Conservation (phyloP, 2,329 filamentous ascomycete species). For the Raffaelea albimanens region DNA sequence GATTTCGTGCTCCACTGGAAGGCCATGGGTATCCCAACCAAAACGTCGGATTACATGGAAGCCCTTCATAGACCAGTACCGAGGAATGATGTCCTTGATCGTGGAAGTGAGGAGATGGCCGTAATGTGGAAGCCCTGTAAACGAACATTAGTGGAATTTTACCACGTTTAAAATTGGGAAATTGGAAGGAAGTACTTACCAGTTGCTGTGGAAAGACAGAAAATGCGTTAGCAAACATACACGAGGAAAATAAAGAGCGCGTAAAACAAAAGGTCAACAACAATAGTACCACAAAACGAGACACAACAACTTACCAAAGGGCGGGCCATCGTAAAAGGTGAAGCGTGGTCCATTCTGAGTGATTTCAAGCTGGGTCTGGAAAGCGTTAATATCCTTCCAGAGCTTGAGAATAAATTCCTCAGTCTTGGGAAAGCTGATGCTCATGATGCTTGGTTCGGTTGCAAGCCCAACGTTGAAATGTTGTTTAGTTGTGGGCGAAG, state of each 20-base stretch:
- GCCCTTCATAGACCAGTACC: constrained; percentile 74
- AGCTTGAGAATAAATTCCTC: constrained; percentile 75
- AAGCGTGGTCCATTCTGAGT: constrained; percentile 75
- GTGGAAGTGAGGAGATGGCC: constrained; percentile 79
- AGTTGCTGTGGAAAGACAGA: background rate
- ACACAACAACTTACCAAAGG: constrained; percentile 48
- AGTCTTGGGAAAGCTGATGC: too few relatives aligned
- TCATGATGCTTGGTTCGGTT: too few relatives aligned
- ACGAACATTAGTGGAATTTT: constrained; percentile 1
- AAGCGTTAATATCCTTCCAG: constrained; percentile 90
- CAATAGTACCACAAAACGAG: background rate
- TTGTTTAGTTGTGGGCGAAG: too few relatives aligned
- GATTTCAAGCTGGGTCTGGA: constrained; percentile 65
- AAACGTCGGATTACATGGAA: constrained; percentile 82
- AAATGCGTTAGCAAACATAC: background rate
- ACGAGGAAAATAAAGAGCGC: background rate
- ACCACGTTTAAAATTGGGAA: background rate
- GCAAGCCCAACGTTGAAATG: too few relatives aligned
- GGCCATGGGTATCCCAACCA: constrained; percentile 75
- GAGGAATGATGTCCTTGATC: constrained; percentile 93
- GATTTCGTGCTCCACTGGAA: constrained; percentile 19
- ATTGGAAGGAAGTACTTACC: background rate
- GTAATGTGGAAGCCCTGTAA: constrained; percentile 36
- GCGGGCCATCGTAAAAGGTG: constrained; percentile 88
- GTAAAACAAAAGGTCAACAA: too few relatives aligned